Evolutionary conservation across 2,329 filamentous ascomycete species (phyloP), one percentile per base, ranked within the genome.

Genomic region (Tolypocladium cylindrosporum): DNA sequence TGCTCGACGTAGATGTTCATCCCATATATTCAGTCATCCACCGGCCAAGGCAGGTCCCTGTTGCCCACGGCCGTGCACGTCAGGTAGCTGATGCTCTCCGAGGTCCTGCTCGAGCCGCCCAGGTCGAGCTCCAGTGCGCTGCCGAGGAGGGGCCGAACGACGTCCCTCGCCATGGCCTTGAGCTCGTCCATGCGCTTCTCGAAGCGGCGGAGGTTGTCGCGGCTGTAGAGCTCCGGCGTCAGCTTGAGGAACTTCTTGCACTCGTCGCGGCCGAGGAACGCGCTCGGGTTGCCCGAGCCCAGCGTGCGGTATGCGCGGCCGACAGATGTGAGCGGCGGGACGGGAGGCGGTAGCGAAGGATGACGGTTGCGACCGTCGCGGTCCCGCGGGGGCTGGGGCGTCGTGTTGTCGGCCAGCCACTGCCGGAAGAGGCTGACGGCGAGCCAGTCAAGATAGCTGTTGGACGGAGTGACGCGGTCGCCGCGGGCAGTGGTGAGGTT

Each of bases 321-420:
- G 1, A 84, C 71, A 19, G 83, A 79, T 1, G 84, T 80, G 42
- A 85, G 76, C 2, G 77, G 76, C n/a, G 78, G 75, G 5, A 71
- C 57, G 43, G 73, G 60, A 54, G 74, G 70, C 14, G 75, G 69
- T 40, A 71, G 70, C 61, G 65, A 70, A 69, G 68, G 63, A 65
- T 55, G 58, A 8, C 39, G 37, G 54, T 13, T 66, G 56, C 61
- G 65, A 34, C 63, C 62, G 51, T 72, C 68, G 54, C 69, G 68
- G 60, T 61, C 69, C 59, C 70, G 64, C 57, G 72, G 58, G 14
- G 75, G 84, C 4, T 87, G 81, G 0, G 90, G 88, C 2, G 89
- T 88, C 5, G 90, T 96, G 71, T 91, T 93, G 66, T 97, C 92
- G 4, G 91, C 90, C 8, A 97, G 79, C 91, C 92, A 97, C 72